phyloP scores from a whole-genome alignment of 306 rosid species.

The Sicyos edulis region DNA sequence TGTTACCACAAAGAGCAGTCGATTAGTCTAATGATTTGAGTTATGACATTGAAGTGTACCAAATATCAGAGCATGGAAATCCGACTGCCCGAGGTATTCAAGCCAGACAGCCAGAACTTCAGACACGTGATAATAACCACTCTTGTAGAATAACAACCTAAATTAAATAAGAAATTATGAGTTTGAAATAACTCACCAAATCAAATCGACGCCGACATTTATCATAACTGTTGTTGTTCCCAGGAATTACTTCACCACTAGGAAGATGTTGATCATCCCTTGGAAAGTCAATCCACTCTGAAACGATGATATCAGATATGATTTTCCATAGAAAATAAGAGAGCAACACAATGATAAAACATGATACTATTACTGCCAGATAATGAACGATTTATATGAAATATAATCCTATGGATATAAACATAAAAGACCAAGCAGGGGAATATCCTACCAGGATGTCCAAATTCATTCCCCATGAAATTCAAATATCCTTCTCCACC shows the following conservation, averaged over 20 bases:
- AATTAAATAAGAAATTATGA: not conserved
- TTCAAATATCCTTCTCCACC: slow-evolving; percentile 98
- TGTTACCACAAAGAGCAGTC: not conserved
- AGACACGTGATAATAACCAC: not conserved
- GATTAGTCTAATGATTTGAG: not conserved
- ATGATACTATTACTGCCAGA: not conserved
- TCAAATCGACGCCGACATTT: slow-evolving; percentile 97
- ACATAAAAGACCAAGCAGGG: slow-evolving; percentile 20
- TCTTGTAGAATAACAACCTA: not conserved
- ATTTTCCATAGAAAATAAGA: slow-evolving; percentile 8
- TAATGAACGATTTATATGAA: not conserved
- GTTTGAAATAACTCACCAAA: slow-evolving; percentile 50
- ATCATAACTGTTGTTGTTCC: slow-evolving; percentile 71
- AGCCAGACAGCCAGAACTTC: not conserved
- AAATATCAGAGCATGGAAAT: not conserved
- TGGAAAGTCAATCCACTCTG: slow-evolving; percentile 99
- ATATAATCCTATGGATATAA: slow-evolving; percentile 2
- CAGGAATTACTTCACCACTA: slow-evolving; percentile 48
- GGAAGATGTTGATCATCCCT: slow-evolving; percentile 74
- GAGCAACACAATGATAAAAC: not conserved
- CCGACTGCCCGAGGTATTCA: not conserved
- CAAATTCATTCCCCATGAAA: slow-evolving; percentile 99
- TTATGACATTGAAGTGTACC: not conserved
- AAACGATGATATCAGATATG: slow-evolving; percentile 21
- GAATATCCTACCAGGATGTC: slow-evolving; percentile 79